A percentile compares a stretch with the other conserved stretches of the same genome.
Evolutionary conservation across 2,329 filamentous ascomycete species (phyloP).

Genomic region (Claviceps sp.): DNA sequence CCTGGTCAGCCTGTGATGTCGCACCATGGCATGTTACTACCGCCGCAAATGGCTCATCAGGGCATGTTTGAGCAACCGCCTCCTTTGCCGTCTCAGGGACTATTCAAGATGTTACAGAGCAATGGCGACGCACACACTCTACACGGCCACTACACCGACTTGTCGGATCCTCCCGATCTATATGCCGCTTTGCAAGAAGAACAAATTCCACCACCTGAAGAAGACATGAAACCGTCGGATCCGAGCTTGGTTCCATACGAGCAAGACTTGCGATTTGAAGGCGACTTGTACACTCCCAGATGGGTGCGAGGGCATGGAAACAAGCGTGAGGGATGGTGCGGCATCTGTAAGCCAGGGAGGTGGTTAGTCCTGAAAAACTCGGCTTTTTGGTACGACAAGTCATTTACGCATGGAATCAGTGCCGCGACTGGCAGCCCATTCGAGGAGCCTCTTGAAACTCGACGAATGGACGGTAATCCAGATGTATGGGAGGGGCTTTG

Average conservation of each 20-base stretch:
- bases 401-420: conserved; percentile 76
- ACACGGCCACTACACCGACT: conserved; percentile 57
- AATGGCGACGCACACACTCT: conserved; percentile 56
- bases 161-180: conserved; percentile 63
- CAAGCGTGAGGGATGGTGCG: conserved; percentile 82
- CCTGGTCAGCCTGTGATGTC: conserved; percentile 36
- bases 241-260: conserved; percentile 65
- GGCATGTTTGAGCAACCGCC: conserved; percentile 46
- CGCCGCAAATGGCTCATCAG: conserved; percentile 32
- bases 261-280: conserved; percentile 65
- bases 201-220: conserved; percentile 58
- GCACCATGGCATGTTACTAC: conserved; percentile 46
- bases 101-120: conserved; percentile 62
- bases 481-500: conserved; percentile 74
- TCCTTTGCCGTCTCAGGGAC: conserved; percentile 53
- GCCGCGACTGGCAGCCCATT: conserved; percentile 69
- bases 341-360: conserved; percentile 71
- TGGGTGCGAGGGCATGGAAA: conserved; percentile 81
- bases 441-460: conserved; percentile 60
- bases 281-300: conserved; percentile 69
- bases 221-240: conserved; percentile 70
- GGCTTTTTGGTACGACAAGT: conserved; percentile 89
- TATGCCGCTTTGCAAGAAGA: conserved; percentile 64
- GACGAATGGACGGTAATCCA: conserved; percentile 66
- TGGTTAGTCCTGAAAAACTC: conserved; percentile 87